These are phyloP conservation scores for Hymenoscyphus scutula DNA, from an alignment of 2,329 filamentous ascomycete genomes.

Conservation along the genomic window DNA sequence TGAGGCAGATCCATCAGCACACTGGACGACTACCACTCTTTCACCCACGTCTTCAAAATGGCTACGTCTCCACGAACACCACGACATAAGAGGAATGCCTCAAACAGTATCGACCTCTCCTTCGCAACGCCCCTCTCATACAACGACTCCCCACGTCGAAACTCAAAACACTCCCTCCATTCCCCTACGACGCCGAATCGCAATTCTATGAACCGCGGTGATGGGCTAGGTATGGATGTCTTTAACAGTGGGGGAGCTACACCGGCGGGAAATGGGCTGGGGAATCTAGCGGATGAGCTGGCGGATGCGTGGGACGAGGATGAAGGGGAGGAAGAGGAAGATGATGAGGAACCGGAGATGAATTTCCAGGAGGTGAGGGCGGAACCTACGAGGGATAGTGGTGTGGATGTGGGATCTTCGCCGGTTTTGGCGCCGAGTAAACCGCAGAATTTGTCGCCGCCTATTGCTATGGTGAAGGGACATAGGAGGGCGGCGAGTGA, in stretches of 20 bases:
- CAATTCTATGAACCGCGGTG: constrained; percentile 26
- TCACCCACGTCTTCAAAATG: constrained; percentile 38
- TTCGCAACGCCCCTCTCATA: constrained; percentile 32
- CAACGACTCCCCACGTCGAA: constrained; percentile 24
- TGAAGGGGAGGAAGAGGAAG: constrained; percentile 55
- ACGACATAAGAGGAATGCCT: constrained; percentile 58
- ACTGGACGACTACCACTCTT: constrained; percentile 21
- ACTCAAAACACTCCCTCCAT: constrained; percentile 34
- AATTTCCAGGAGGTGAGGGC: constrained; percentile 37
- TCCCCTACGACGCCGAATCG: constrained; percentile 31
- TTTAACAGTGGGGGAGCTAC: constrained; percentile 41
- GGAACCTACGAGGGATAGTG: constrained; percentile 38
- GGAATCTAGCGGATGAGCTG: constrained; percentile 78
- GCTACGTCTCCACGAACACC: constrained; percentile 51
- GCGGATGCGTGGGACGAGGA: constrained; percentile 70
- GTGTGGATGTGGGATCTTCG: constrained; percentile 34
- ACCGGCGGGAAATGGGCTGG: constrained; percentile 55
- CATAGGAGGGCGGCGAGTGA: constrained; percentile 55
- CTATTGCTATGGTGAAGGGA: constrained; percentile 24
- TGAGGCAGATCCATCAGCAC: constrained; percentile 11
- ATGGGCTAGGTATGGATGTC: constrained; percentile 31
- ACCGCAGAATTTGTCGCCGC: constrained; percentile 25
- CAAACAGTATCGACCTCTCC: constrained; percentile 47
- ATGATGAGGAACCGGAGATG: constrained; percentile 48
- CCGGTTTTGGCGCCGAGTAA: constrained; percentile 23